Evolutionary conservation across 495 filamentous ascomycete species (phyloP).

Genomic region (Penicillium daleae): DNA sequence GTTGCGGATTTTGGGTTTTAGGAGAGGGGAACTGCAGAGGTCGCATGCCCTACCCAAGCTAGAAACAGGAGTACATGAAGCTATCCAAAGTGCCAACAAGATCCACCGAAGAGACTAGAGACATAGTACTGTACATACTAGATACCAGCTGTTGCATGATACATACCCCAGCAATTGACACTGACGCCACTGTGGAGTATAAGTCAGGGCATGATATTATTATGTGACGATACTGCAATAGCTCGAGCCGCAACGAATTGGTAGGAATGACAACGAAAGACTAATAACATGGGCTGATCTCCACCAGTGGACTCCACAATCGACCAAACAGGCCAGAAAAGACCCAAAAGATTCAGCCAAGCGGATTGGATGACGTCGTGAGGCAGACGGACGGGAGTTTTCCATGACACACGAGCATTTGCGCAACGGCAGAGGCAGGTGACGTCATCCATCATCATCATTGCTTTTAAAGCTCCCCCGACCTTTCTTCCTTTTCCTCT

Average conservation of each 20-base stretch:
- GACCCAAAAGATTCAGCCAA: not conserved
- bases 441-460: constrained; percentile 40
- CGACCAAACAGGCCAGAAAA: constrained; percentile 1
- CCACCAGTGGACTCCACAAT: not conserved
- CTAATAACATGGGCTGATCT: not conserved
- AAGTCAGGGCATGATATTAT: constrained; percentile 4
- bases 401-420: constrained; percentile 24
- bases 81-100: not conserved
- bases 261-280: constrained; percentile 17
- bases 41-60: not conserved
- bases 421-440: constrained; percentile 13
- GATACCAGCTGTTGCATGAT: not conserved
- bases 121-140: not conserved
- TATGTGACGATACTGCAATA: not conserved
- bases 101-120: not conserved
- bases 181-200: constrained; percentile 2
- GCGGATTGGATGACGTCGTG: constrained; percentile 19
- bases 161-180: not conserved
- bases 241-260: constrained; percentile 25
- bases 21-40: not conserved
- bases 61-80: not conserved
- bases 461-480: constrained; percentile 23
- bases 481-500: not conserved
- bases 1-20: too few relatives aligned
- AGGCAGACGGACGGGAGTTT: constrained; percentile 14